A percentile compares a stretch with the other conserved stretches of the same genome.
Conservation (phyloP, 2,329 filamentous ascomycete genomes). For the Alternaria tenuissima region DNA sequence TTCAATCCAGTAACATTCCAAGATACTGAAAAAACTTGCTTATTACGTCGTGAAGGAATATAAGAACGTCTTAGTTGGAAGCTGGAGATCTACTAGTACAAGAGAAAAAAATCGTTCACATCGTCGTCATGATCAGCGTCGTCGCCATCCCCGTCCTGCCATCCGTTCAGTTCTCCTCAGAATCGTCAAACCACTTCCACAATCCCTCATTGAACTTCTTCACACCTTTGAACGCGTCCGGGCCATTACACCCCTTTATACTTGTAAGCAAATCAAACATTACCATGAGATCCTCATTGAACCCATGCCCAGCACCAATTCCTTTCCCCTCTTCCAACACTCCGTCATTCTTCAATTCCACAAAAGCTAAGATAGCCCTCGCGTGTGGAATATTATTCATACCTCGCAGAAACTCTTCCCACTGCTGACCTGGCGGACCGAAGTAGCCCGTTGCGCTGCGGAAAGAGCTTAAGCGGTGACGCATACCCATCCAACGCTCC, state of each 20-base stretch:
- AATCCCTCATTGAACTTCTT: conserved; percentile 16
- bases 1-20: not conserved
- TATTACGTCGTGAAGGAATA: not conserved
- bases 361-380: conserved; percentile 17
- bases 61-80: not conserved
- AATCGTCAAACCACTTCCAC: conserved; percentile 17
- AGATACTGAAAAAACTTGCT: not conserved
- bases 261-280: conserved; percentile 23
- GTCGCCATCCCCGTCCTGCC: not conserved
- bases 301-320: not conserved
- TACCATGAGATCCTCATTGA: conserved; percentile 18
- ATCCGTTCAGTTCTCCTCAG: too few relatives aligned
- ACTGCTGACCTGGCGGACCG: conserved; percentile 14
- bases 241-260: conserved; percentile 17
- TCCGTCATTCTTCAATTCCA: conserved; percentile 4
- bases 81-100: not conserved
- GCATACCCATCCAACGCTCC: conserved; percentile 22
- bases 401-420: conserved; percentile 13
- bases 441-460: conserved; percentile 12
- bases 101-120: not conserved
- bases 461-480: conserved; percentile 10
- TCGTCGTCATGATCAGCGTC: not conserved
- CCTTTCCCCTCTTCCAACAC: not conserved
- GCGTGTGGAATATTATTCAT: conserved; percentile 10
- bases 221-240: conserved; percentile 16